Base-by-base conservation (phyloP, 108 stramenopile genomes). In the Nitzschia sp. region DNA sequence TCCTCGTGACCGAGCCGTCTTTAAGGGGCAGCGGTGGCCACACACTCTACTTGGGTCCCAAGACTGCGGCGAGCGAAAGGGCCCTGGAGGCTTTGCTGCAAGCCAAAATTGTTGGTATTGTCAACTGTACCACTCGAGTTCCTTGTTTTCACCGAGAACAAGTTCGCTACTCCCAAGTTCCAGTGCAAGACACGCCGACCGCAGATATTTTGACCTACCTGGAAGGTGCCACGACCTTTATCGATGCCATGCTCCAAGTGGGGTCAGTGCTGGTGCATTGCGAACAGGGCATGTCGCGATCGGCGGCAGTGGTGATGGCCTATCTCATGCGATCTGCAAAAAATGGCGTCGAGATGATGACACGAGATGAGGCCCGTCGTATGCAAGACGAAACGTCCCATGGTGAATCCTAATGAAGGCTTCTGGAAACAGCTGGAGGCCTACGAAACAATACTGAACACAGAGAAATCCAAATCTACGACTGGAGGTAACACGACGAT, bases 241-340 rank as follows among this genome's bases (percentile, higher is more conserved):
- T 78, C 25, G 58, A 72, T 30, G 46, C 64, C 25, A 28, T 47
- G n/a, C 21, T 66, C 9, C 5, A 16, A 29, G 23, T 6, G 15
- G 36, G 45, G 2, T 71, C 76, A 4, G 77, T 78, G 3, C 53
- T 79, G 16, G 73, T 79, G n/a, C 78, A 79, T 70, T 79, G 78
- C 41, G 47, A 69, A 56, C 46, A 68, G 53, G 78, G 78, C 5
- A 38, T 69, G 1, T 73, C 72, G 21, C 19, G 78, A 57, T 70
- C 66, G 4, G 71, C 77, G 4, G 71, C 77, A 16, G 58, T 78
- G 16, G 77, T 61, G 16, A 78, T 78, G 32, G 77, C 71, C 1
- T 78, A 78, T 52, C 35, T 78, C 28, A 78, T 78, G 57, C 63
- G 45, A 53, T 71, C 58, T 34, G 53, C 57, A 15, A 28, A 16